These are phyloP conservation scores for Nakataea oryzae DNA, from an alignment of 2,329 filamentous ascomycete species.

Conservation along the genomic window DNA sequence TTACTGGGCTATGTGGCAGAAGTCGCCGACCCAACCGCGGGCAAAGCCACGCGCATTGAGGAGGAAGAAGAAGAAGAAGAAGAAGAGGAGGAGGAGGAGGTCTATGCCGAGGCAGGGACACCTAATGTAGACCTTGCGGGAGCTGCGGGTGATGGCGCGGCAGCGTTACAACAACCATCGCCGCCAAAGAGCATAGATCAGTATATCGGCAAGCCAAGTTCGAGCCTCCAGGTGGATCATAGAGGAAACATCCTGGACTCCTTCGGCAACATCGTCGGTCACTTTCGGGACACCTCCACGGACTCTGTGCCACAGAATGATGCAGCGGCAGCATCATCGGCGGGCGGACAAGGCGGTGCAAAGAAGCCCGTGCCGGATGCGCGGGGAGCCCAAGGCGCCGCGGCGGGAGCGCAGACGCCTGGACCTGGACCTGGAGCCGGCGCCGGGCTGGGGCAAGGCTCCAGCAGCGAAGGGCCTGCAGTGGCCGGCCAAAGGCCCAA, in stretches of 20 bases:
- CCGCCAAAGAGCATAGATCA: constrained; percentile 20
- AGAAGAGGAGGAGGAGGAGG: constrained; percentile 21
- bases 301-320: constrained; percentile 22
- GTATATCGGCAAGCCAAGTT: constrained; percentile 20
- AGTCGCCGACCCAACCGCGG: constrained; percentile 18
- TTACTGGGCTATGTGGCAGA: constrained; percentile 33
- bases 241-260: constrained; percentile 34
- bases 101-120: constrained; percentile 18
- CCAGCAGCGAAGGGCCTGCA: constrained; percentile 7
- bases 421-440: constrained; percentile 25
- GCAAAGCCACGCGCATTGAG: constrained; percentile 2
- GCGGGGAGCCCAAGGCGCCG: neutral
- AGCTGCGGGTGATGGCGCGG: neutral
- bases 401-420: neutral
- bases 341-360: constrained; percentile 15
- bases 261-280: constrained; percentile 33
- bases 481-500: constrained; percentile 19
- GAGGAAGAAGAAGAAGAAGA: neutral
- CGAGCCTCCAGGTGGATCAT: constrained; percentile 28
- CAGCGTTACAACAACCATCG: neutral
- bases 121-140: neutral
- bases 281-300: constrained; percentile 34
- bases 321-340: constrained; percentile 5
- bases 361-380: constrained; percentile 16
- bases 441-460: constrained; percentile 3